Evolutionary conservation across 371 early-diverging fungal genomes (phyloP), one percentile per base, ranked within the genome.

Genomic region (Rhizopus arrhizus): DNA sequence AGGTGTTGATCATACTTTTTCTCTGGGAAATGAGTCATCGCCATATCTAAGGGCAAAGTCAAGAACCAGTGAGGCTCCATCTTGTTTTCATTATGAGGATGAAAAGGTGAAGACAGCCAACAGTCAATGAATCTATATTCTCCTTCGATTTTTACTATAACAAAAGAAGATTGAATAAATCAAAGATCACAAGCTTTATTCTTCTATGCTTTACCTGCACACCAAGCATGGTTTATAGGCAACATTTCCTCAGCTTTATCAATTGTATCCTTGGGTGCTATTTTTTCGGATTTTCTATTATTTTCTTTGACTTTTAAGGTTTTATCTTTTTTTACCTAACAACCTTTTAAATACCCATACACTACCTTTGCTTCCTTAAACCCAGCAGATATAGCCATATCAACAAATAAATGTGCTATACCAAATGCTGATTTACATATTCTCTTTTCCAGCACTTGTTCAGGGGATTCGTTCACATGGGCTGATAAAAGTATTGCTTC

Each of bases 111-210:
- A 1, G 83, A 83, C 6, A 87, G 66, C 69, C 84, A 85, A 38
- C 85, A 85, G 62, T 87, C 87, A 29, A 87, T 74, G 51, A 87
- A 75, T 5, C 85, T 72, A 43, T 87, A 85, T 56, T 80, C 80
- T 2, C 84, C 87, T 38, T 83, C 83, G 12, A 87, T 74, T 58
- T 83, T 80, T 7, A 86, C 83, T 70, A 43, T 49, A 3, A 38
- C 4, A 34, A 15, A 38, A 38, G 5, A 53, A 35, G 12, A 16
- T 16, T 28, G 34, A 13, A 13, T 38, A 46, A 28, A 51, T 22
- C 22, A 35, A 22, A 45, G 35, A 46, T 45, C n/a, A 29, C 4
- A 16, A 8, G 28, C 41, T 13, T 33, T 31, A 0, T 43, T 55
- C 3, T 5, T 32, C 29, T 16, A 11, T 3, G 35, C 40, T 9